Base-by-base conservation (phyloP, 225 moss, liverwort and hornwort species). In the Physcomitrellopsis africana region DNA sequence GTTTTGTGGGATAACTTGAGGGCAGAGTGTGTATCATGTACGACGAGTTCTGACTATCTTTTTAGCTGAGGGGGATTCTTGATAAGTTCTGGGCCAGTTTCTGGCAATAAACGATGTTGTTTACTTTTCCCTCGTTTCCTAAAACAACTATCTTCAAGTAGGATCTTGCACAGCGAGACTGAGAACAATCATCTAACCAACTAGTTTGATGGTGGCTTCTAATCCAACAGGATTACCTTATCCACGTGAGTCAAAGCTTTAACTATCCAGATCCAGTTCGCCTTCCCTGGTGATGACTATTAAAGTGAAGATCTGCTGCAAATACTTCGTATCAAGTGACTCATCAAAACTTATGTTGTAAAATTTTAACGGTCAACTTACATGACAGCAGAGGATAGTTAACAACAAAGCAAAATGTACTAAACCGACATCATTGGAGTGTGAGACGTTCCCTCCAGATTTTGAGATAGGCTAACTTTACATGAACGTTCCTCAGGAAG, bases 1-100 rank as follows among this genome's bases (percentile, higher is more conserved):
- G 58, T 72, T 14, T 29, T 73, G 20, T 56, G 57, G 24, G 46
- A 51, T 59, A 65, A 60, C 26, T 67, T 72, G 32, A 37, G 60
- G 20, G 42, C 73, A 63, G 16, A 11, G 16, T 43, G 63, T 60
- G 18, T 24, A 10, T 52, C 49, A 14, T 67, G 32, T 60, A 66
- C 55, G 27, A 60, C 17, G 20, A 49, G 51, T 63, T 78, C 2
- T 51, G 10, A 48, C 57, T 51, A 19, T 41, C 45, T 69, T 74
- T 52, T 29, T 29, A 56, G 51, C 51, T 54, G 59, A 51, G 26
- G 45, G 65, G 17, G 29, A 71, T 70, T 48, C 23, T 51, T 76
- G 23, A 56, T 44, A 47, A 68, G 56, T 67, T 68, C 8, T 48
- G 56, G 56, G 72, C 42, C 37, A 68, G 51, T 81, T 53, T 51